Evolutionary conservation across 805 yeast species (phyloP).

Genomic region (Candida quercuum): DNA sequence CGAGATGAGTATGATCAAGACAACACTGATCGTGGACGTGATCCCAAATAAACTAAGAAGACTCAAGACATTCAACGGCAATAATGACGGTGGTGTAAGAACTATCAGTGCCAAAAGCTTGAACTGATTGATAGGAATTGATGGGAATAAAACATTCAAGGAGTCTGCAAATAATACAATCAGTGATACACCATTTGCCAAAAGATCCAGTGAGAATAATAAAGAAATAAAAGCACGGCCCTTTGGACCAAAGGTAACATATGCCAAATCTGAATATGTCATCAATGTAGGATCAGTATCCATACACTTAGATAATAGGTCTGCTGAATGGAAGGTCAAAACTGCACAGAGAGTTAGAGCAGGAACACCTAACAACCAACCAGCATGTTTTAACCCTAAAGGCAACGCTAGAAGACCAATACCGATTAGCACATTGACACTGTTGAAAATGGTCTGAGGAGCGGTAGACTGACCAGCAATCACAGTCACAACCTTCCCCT

Average conservation of each 20-base stretch:
- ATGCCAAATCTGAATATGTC: slow-evolving; percentile 87
- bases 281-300: slow-evolving; percentile 75
- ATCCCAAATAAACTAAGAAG: slow-evolving; percentile 69
- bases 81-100: slow-evolving; percentile 75
- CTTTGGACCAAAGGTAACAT: slow-evolving; percentile 73
- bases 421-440: slow-evolving; percentile 72
- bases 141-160: slow-evolving; percentile 60
- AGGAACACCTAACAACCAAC: slow-evolving; percentile 66
- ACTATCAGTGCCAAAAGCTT: slow-evolving; percentile 64
- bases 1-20: slow-evolving; percentile 49
- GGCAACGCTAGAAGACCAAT: slow-evolving; percentile 74
- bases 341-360: slow-evolving; percentile 56
- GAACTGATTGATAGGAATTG: slow-evolving; percentile 46
- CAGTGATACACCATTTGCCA: slow-evolving; percentile 79
- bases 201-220: slow-evolving; percentile 68
- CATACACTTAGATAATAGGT: slow-evolving; percentile 65
- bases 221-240: slow-evolving; percentile 73
- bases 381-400: slow-evolving; percentile 60
- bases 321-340: slow-evolving; percentile 74
- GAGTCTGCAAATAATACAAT: slow-evolving; percentile 85
- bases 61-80: slow-evolving; percentile 72
- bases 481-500: slow-evolving; percentile 67
- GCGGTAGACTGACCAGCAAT: slow-evolving; percentile 79
- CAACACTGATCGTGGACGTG: slow-evolving; percentile 60
- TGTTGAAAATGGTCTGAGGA: slow-evolving; percentile 72